Evolutionary conservation across 345 rosid genomes (phyloP).

Genomic region (Gossypium herbaceum): DNA sequence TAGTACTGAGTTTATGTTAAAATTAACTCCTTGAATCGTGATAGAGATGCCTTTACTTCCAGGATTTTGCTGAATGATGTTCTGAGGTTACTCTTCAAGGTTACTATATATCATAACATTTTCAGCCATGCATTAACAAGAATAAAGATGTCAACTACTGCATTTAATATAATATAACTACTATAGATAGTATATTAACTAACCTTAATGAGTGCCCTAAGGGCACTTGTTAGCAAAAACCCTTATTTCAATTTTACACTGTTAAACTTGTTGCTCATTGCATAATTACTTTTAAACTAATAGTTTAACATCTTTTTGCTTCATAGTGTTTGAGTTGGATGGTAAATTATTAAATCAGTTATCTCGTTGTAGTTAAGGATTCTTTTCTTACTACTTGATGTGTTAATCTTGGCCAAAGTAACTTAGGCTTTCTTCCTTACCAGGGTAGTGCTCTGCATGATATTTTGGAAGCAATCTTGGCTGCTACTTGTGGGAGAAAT

Average conservation of each 20-base stretch:
- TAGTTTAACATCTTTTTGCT: not conserved
- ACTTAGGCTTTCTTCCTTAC: constrained; percentile 15
- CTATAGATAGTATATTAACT: not conserved
- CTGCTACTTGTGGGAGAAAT: constrained; percentile 32
- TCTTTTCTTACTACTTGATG: not conserved
- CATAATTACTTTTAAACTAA: not conserved
- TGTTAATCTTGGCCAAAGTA: not conserved
- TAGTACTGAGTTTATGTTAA: not conserved
- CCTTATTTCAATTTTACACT: not conserved
- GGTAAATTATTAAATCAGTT: not conserved
- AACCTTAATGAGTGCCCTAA: not conserved
- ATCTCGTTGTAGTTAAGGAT: not conserved
- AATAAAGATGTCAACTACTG: not conserved
- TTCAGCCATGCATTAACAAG: not conserved
- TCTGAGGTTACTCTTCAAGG: not conserved
- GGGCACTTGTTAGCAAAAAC: not conserved
- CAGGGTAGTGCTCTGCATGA: constrained; percentile 77
- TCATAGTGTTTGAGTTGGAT: not conserved
- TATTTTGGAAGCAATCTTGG: constrained; percentile 48
- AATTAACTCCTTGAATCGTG: not conserved
- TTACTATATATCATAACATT: not conserved
- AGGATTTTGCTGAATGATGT: not conserved
- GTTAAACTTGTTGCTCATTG: not conserved
- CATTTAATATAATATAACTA: not conserved
- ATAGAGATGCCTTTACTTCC: not conserved